These are phyloP conservation scores for Eucalyptus sideroxylon DNA, from an alignment of 345 rosid species.

Conservation along the genomic window DNA sequence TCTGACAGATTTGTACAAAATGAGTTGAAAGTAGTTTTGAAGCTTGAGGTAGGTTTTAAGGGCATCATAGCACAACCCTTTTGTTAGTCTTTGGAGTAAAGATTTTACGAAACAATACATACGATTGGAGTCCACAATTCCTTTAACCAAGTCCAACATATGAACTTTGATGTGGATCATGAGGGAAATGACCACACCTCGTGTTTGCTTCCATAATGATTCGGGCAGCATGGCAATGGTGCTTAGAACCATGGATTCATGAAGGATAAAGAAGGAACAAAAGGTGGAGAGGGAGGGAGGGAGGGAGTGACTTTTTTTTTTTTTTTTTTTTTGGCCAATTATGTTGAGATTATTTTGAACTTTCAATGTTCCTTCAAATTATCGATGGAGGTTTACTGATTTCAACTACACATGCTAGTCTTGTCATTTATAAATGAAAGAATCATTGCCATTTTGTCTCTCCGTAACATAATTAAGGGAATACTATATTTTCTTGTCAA, in stretches of 20 bases:
- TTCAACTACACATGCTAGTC: background rate
- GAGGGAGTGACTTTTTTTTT: background rate
- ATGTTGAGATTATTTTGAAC: background rate
- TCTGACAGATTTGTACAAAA: background rate
- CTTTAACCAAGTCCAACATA: background rate
- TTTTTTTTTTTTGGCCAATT: background rate
- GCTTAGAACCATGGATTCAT: background rate
- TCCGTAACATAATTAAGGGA: background rate
- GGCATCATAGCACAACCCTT: background rate
- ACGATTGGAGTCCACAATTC: background rate
- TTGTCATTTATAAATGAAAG: background rate
- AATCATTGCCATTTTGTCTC: background rate
- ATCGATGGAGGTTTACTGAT: background rate
- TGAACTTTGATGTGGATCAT: background rate
- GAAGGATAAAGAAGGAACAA: background rate
- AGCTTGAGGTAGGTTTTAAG: background rate
- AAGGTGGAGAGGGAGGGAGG: background rate
- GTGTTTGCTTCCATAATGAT: background rate
- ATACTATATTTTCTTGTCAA: background rate
- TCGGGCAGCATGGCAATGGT: background rate
- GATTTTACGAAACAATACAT: background rate
- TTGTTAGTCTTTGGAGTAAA: background rate
- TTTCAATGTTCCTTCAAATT: background rate
- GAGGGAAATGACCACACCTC: background rate
- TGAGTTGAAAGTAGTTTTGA: background rate